Evolutionary conservation across 176 grass and related monocot genomes (phyloP), one percentile per base, ranked within the genome.

Genomic region (Musa schizocarpa): DNA sequence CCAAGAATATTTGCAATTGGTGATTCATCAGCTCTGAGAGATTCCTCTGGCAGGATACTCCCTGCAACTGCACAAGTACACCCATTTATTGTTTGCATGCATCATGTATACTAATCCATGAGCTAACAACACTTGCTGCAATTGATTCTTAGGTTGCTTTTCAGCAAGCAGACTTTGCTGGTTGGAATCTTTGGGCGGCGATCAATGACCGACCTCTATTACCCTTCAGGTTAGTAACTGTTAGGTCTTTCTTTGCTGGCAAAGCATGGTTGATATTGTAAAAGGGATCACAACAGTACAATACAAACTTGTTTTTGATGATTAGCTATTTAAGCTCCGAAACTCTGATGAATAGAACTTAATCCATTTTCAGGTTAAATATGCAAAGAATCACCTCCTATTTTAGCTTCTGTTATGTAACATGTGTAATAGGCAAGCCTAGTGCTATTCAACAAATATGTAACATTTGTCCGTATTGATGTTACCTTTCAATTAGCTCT

Each of bases 131-230:
- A 68, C 17, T 54, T 51, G 50, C 70, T 64, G 25, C 57, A 4
- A 19, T 70, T 76, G 16, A 62, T 17, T 52, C 23, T 19, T 63
- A 92, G 95, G 95, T 99, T 92, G 95, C 90, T 62, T 99, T 99
- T 86, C 90, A 94, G 70, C 84, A 99, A 89, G 90, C 95, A 34
- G 88, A 92, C 80, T 99, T 94, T 72, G 80, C 90, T 48, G 95
- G 95, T 63, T 99, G 95, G 90, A 99, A 92, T 84, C 77, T 99
- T 25, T 99, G 90, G 90, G 90, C 90, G 5, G 95, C 95, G 52
- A 99, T 99, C 74, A 99, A 99, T 82, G 82, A 87, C 49, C 84
- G 90, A 2, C 95, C 90, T 68, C 90, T 99, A 34, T 69, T 94
- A 65, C 90, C 90, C 1, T 99, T 99, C 81, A 94, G 90, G 95